phyloP scores from a whole-genome alignment of 768 basidiomycete species.

The Leccinum boreale region DNA sequence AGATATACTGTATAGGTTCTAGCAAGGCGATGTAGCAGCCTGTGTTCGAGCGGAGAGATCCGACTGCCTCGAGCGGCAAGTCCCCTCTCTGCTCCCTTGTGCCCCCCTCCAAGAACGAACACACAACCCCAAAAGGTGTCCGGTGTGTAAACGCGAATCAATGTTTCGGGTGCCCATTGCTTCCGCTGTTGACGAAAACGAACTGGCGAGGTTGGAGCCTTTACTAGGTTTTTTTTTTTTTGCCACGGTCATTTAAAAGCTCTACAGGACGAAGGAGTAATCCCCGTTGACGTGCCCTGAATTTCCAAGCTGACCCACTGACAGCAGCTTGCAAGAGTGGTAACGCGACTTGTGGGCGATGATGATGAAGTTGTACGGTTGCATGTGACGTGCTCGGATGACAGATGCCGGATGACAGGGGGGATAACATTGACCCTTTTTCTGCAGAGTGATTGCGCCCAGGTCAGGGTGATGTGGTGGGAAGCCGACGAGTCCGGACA shows the following conservation, averaged over 20 bases:
- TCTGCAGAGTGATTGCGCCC: slow-evolving; percentile 19
- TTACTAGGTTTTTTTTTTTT: neutral
- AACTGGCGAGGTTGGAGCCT: slow-evolving; percentile 1
- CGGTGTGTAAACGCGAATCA: neutral
- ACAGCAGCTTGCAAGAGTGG: slow-evolving; percentile 9
- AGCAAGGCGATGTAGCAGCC: neutral
- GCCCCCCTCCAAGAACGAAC: neutral
- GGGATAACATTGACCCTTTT: slow-evolving; percentile 11
- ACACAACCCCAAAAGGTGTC: slow-evolving; percentile 1
- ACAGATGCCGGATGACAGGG: slow-evolving; percentile 8
- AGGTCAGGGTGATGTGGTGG: slow-evolving; percentile 13
- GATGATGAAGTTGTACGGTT: slow-evolving; percentile 1
- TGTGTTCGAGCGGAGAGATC: neutral
- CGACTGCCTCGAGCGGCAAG: slow-evolving; percentile 1
- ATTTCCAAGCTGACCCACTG: slow-evolving; percentile 18
- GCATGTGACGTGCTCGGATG: slow-evolving; percentile 14
- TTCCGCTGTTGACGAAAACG: neutral
- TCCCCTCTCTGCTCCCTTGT: neutral
- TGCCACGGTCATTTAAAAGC: slow-evolving; percentile 20
- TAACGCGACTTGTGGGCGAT: slow-evolving; percentile 13
- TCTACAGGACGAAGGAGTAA: slow-evolving; percentile 25
- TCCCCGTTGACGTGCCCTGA: slow-evolving; percentile 31
- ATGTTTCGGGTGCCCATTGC: neutral
- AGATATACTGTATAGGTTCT: neutral
- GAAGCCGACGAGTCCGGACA: slow-evolving; percentile 16